phyloP scores from a whole-genome alignment of 192 early-diverging fungal species.

The Coemansia sp. region DNA sequence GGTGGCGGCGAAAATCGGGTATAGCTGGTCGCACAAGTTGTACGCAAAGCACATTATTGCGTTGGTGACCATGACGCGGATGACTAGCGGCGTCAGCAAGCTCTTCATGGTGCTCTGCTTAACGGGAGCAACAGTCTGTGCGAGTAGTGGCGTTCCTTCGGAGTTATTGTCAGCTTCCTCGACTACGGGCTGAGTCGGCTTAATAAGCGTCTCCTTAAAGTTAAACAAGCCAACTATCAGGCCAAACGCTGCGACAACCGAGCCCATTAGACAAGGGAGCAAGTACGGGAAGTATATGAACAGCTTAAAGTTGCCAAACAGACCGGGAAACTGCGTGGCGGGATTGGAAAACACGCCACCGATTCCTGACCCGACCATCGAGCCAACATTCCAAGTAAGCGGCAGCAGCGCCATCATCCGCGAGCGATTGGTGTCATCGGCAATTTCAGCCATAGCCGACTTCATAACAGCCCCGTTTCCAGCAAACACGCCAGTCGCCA shows the following conservation, averaged over 20 bases:
- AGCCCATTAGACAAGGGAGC: slow-evolving; percentile 75
- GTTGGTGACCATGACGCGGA: slow-evolving; percentile 25
- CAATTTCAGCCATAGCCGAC: slow-evolving; percentile 80
- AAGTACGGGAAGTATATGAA: slow-evolving; percentile 77
- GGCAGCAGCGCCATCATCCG: slow-evolving; percentile 75
- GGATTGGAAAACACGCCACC: slow-evolving; percentile 82
- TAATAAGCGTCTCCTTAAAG: slow-evolving; percentile 60
- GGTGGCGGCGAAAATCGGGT: slow-evolving; percentile 50
- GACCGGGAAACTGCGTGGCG: slow-evolving; percentile 61
- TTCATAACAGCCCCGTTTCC: slow-evolving; percentile 81
- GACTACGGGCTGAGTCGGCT: not conserved
- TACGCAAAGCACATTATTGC: slow-evolving; percentile 23
- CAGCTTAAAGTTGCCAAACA: slow-evolving; percentile 61
- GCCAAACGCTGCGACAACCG: slow-evolving; percentile 61
- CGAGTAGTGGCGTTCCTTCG: slow-evolving; percentile 18
- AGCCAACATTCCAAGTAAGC: slow-evolving; percentile 66
- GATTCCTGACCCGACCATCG: slow-evolving; percentile 66
- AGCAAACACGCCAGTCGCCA: slow-evolving; percentile 69
- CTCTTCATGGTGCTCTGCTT: slow-evolving; percentile 11
- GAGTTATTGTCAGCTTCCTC: not conserved
- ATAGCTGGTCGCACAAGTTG: slow-evolving; percentile 28
- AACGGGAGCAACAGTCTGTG: not conserved
- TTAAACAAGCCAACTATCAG: slow-evolving; percentile 65
- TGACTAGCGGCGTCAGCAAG: slow-evolving; percentile 20
- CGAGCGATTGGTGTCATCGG: slow-evolving; percentile 75